Evolutionary conservation across 2,329 filamentous ascomycete genomes (phyloP).

Genomic region (Chaetomiaceae sp.): DNA sequence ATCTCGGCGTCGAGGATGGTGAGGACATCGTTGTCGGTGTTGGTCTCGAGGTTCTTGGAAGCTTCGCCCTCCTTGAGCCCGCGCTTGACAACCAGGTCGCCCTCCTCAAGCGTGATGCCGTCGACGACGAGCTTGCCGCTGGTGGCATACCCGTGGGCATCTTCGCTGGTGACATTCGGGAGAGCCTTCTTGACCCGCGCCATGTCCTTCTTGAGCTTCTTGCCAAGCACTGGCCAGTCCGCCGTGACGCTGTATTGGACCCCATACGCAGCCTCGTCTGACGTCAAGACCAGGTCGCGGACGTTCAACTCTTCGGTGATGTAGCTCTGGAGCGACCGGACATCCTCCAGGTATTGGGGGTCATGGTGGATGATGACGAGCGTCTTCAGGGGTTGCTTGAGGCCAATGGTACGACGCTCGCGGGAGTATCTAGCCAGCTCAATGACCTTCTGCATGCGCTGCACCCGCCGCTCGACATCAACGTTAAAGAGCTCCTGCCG

Average conservation of each 20-base stretch:
- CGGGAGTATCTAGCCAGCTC: constrained; percentile 82
- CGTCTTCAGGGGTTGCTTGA: constrained; percentile 89
- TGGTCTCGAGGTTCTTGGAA: constrained; percentile 74
- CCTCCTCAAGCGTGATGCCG: constrained; percentile 75
- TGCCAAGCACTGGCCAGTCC: constrained; percentile 91
- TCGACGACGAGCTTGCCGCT: constrained; percentile 75
- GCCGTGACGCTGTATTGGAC: constrained; percentile 86
- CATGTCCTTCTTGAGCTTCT: constrained; percentile 96
- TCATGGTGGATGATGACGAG: constrained; percentile 85
- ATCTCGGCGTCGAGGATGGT: constrained; percentile 74
- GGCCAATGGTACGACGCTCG: constrained; percentile 75
- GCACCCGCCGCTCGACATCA: constrained; percentile 78
- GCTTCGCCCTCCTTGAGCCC: constrained; percentile 68
- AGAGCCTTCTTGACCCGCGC: constrained; percentile 87
- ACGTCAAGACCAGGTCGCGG: constrained; percentile 74
- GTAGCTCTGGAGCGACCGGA: constrained; percentile 80
- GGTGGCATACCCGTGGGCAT: constrained; percentile 74
- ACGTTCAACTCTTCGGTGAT: constrained; percentile 91
- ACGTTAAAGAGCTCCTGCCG: constrained; percentile 82
- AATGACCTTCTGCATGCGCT: constrained; percentile 93
- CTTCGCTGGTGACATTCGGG: constrained; percentile 68
- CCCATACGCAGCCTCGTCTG: constrained; percentile 84
- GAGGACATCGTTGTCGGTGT: constrained; percentile 84
- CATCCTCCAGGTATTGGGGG: constrained; percentile 75
- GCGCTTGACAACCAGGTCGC: constrained; percentile 78